phyloP scores from a whole-genome alignment of 345 rosid genomes.

The Eucalyptus paniculata region DNA sequence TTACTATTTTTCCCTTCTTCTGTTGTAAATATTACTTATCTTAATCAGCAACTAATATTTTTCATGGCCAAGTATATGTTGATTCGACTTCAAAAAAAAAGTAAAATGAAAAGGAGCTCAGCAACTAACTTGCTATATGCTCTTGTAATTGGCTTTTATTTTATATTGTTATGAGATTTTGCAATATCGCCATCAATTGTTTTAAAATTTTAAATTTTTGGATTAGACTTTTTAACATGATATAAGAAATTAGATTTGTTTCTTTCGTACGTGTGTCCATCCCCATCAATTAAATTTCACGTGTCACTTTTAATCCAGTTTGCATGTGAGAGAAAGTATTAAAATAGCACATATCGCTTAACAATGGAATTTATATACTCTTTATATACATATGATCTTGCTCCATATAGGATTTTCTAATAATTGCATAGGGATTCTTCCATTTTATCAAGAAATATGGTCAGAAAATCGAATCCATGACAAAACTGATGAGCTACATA shows the following conservation, averaged over 20 bases:
- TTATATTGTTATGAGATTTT: background rate
- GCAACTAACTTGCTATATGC: background rate
- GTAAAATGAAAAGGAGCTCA: background rate
- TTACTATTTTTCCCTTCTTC: background rate
- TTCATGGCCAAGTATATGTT: background rate
- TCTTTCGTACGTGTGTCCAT: rapidly evolving
- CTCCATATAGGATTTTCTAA: background rate
- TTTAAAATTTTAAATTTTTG: background rate
- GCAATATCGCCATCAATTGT: rapidly evolving
- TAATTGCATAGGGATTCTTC: background rate
- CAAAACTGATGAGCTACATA: background rate
- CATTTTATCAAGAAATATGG: background rate
- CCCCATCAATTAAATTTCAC: rapidly evolving
- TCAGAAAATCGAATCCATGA: background rate
- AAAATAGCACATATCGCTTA: rapidly evolving
- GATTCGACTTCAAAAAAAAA: background rate
- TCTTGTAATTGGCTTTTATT: background rate
- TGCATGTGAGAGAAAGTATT: background rate
- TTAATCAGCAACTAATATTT: background rate
- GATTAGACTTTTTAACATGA: background rate
- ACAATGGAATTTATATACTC: rapidly evolving
- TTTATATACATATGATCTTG: background rate
- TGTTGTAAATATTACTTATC: background rate
- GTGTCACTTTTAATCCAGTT: rapidly evolving
- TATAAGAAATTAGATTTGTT: rapidly evolving